phyloP scores from a whole-genome alignment of 1,139 yeast species.

The Magnusiomyces tetraspermus region DNA sequence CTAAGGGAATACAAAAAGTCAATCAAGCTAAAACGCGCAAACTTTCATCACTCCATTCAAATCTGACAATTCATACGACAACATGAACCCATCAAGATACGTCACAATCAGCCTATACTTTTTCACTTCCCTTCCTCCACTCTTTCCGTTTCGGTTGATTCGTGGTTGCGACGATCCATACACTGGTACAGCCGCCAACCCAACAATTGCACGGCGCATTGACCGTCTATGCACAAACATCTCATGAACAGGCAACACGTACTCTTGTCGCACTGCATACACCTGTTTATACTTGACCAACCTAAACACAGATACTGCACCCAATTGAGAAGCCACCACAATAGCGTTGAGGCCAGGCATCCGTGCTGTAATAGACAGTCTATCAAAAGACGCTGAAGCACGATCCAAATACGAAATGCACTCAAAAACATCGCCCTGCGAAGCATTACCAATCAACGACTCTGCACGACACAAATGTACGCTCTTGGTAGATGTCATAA shows the following conservation, averaged over 20 bases:
- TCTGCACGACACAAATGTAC: conserved; percentile 40
- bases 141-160: neutral
- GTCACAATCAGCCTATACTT: conserved; percentile 14
- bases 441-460: conserved; percentile 43
- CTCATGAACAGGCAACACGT: conserved; percentile 33
- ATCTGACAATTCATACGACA: conserved; percentile 16
- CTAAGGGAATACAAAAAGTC: neutral
- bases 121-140: too few species aligned
- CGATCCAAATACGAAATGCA: conserved; percentile 25
- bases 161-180: conserved; percentile 11
- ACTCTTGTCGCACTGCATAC: conserved; percentile 54
- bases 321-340: conserved; percentile 50
- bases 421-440: conserved; percentile 41
- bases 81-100: conserved; percentile 18
- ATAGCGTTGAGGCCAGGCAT: conserved; percentile 36
- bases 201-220: conserved; percentile 18
- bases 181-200: conserved; percentile 19
- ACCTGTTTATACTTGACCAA: conserved; percentile 49
- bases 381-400: conserved; percentile 30
- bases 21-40: neutral
- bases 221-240: conserved; percentile 16
- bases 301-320: conserved; percentile 48
- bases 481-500: conserved; percentile 32
- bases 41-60: neutral
- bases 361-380: neutral